Percentiles rank a stretch among this genome's conserved stretches.
phyloP scores from a whole-genome alignment of 305 asterid genomes.

The Fraxinus sp. region DNA sequence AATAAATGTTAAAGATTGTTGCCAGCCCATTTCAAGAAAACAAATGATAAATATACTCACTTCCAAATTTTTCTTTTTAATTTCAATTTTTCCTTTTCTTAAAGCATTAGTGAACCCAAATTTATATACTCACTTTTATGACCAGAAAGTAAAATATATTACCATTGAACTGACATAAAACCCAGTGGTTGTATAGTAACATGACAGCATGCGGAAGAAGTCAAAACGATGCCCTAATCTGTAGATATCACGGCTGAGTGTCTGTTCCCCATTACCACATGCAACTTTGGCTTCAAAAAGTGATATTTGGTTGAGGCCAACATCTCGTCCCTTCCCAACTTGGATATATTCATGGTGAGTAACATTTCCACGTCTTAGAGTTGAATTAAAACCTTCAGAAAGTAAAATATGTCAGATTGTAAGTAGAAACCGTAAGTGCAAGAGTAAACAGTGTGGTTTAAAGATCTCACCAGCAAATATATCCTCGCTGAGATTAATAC shows the following conservation, averaged over 20 bases:
- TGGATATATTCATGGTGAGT: conserved; percentile 98
- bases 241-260: conserved; percentile 95
- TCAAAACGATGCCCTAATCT: conserved; percentile 98
- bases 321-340: conserved; percentile 98
- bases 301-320: conserved; percentile 96
- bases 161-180: conserved; percentile 96
- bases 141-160: conserved; percentile 27
- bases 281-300: conserved; percentile 99
- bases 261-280: conserved; percentile 99
- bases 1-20: background rate
- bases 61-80: background rate
- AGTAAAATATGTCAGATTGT: conserved; percentile 20
- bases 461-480: conserved; percentile 80
- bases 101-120: background rate
- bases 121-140: background rate
- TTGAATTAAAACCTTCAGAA: conserved; percentile 83
- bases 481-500: conserved; percentile 93
- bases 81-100: background rate
- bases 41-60: background rate
- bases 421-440: conserved; percentile 1
- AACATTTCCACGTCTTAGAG: conserved; percentile 86
- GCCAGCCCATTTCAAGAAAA: background rate
- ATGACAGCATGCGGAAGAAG: conserved; percentile 97
- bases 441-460: conserved; percentile 20
- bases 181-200: conserved; percentile 84